Base-by-base conservation (phyloP, 768 basidiomycete species). In the Lentinus brumalis region DNA sequence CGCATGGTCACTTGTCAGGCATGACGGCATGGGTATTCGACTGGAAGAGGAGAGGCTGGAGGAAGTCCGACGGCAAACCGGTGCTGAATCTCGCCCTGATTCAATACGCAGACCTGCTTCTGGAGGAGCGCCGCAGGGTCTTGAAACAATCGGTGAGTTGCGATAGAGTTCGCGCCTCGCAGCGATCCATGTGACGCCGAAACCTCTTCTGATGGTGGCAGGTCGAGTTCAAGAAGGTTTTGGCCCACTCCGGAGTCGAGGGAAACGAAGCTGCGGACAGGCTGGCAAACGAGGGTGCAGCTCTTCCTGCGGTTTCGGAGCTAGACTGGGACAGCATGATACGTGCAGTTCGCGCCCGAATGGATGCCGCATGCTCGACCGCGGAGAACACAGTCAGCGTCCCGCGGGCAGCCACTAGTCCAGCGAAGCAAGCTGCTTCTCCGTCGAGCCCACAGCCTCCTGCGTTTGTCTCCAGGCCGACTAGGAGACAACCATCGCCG, bases 211-310 rank as follows among this genome's bases (percentile, higher is more conserved):
- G 21, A 7, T n/a, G 53, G 57, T 60, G 60, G 11, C 29, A 61
- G 47, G 79, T 96, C 50, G 74, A 84, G 63, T 81, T 94, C 67
- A 91, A 96, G 57, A 82, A 84, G 59, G 61, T 62, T 10, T 39
- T 50, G 8, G 95, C 88, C 0, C 95, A 98, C 68, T 78, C 77
- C 16, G 94, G 94, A 1, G 78, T 85, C 29, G 74, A 74, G 56
- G 95, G 95, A 1, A 98, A 98, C 69, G 95, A 98, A 50, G 87
- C 82, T 41, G 95, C 95, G 2, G 95, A 98, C 70, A 67, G 62
- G n/a, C 80, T 88, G 57, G 92, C 92, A 1, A 87, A 84, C 58
- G 32, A 72, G 6, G 92, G 93, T 2, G 71, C 81, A 9, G 62
- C 68, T 3, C 60, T 78, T 57, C 76, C 79, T 0, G 56, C 41